Percentiles rank a stretch among this genome's conserved stretches.
These are phyloP conservation scores for Maudiozyma saulgeensis DNA, from an alignment of 805 yeast genomes.

Conservation along the genomic window DNA sequence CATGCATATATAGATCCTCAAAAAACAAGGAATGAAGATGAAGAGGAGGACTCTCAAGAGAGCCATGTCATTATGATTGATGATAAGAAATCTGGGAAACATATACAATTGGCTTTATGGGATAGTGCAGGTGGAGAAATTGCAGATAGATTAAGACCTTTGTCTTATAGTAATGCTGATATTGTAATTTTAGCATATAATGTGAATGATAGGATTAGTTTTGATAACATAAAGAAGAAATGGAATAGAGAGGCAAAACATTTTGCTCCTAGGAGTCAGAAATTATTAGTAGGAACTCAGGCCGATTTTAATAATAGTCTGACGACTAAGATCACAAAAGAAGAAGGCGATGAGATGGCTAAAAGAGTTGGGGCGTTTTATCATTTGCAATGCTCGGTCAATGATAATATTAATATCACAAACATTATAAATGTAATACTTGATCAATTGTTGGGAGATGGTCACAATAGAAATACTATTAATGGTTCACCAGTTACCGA, in stretches of 20 bases:
- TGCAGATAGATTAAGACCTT: conserved; percentile 68
- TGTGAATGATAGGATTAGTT: conserved; percentile 49
- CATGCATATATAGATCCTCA: conserved; percentile 47
- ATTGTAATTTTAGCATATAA: conserved; percentile 68
- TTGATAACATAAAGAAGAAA: conserved; percentile 63
- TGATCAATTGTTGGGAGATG: not conserved
- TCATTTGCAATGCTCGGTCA: conserved; percentile 76
- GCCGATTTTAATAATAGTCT: conserved; percentile 41
- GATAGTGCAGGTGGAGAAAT: conserved; percentile 91
- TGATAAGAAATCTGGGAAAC: conserved; percentile 34
- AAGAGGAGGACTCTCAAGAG: conserved; percentile 79
- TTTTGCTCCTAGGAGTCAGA: conserved; percentile 74
- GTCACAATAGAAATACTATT: not conserved
- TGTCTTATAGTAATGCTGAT: conserved; percentile 73
- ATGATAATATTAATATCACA: conserved; percentile 11
- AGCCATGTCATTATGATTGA: conserved; percentile 44
- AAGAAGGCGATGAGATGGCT: conserved; percentile 45
- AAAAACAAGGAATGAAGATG: conserved; percentile 39
- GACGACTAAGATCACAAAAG: conserved; percentile 30
- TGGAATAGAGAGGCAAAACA: conserved; percentile 86
- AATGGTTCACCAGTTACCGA: not conserved
- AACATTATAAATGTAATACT: not conserved
- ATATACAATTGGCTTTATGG: conserved; percentile 69
- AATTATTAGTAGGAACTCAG: conserved; percentile 75
- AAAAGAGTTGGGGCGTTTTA: conserved; percentile 55